These are phyloP conservation scores for Chlorella sp. DNA, from an alignment of 139 green algal genomes.

Conservation along the genomic window DNA sequence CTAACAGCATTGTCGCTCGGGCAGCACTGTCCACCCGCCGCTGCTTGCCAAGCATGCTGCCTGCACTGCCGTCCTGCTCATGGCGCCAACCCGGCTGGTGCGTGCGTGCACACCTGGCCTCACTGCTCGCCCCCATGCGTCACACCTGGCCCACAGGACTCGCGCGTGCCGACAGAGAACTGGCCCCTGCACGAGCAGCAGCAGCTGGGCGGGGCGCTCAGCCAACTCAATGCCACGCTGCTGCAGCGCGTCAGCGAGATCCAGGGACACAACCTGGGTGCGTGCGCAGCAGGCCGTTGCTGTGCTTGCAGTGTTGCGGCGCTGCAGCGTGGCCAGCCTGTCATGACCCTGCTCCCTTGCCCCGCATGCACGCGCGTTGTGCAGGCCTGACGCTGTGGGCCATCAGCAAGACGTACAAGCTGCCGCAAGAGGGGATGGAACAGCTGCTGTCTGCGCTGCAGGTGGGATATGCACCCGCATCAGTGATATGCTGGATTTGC, in stretches of 20 bases:
- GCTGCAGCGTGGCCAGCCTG: not conserved
- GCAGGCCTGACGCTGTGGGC: slow-evolving; percentile 33
- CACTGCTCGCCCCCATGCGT: too few species aligned
- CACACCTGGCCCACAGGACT: not conserved
- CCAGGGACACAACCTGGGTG: slow-evolving; percentile 37
- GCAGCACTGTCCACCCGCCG: too few species aligned
- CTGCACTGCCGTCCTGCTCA: too few species aligned
- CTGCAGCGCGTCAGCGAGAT: not conserved
- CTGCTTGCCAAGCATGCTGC: too few species aligned
- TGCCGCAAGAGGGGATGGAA: not conserved
- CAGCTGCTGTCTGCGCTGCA: slow-evolving; percentile 25
- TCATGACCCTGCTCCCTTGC: not conserved
- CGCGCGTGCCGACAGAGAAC: not conserved
- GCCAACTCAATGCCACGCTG: slow-evolving; percentile 10
- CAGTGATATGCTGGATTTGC: too few species aligned
- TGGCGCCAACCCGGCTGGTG: too few species aligned
- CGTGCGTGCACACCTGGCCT: too few species aligned
- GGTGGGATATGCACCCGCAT: too few species aligned
- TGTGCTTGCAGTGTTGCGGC: not conserved
- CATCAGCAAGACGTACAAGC: slow-evolving; percentile 18
- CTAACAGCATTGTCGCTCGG: too few species aligned
- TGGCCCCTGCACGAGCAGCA: not conserved
- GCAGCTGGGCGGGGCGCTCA: slow-evolving; percentile 25
- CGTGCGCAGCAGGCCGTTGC: not conserved
- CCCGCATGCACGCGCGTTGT: not conserved